A percentile compares a stretch with the other conserved stretches of the same genome.
Evolutionary conservation across 2,329 filamentous ascomycete species (phyloP).

Genomic region (Aspergillus sp.): DNA sequence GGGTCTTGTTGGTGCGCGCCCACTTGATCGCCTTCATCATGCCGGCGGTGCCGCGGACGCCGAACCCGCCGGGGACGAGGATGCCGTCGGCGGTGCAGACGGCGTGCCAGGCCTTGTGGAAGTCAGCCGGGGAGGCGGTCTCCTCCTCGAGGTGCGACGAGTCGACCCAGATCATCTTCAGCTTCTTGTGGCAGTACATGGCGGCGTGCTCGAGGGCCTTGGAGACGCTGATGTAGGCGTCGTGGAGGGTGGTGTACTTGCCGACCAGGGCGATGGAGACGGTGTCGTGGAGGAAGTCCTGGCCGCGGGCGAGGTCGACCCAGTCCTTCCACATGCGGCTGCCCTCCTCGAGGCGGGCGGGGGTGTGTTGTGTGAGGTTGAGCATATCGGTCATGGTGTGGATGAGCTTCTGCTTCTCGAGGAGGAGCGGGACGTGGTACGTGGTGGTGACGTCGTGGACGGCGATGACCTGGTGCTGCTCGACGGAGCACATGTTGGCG

Average conservation of each 20-base stretch:
- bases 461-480: conserved; percentile 77
- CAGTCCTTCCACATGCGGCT: conserved; percentile 73
- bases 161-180: conserved; percentile 83
- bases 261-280: conserved; percentile 86
- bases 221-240: conserved; percentile 79
- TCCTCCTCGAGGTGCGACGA: conserved; percentile 76
- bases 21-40: conserved; percentile 88
- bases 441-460: conserved; percentile 87
- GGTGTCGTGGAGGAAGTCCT: conserved; percentile 64
- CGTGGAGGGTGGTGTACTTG: conserved; percentile 83
- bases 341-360: conserved; percentile 55
- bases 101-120: conserved; percentile 81
- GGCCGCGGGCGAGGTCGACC: conserved; percentile 67
- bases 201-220: conserved; percentile 87
- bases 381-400: conserved; percentile 65
- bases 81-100: conserved; percentile 64
- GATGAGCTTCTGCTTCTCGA: conserved; percentile 77
- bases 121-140: conserved; percentile 65
- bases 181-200: conserved; percentile 78
- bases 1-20: conserved; percentile 76
- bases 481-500: conserved; percentile 83
- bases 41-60: conserved; percentile 76
- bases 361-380: conserved; percentile 48
- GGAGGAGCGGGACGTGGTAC: conserved; percentile 92
- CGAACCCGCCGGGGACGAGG: conserved; percentile 71